Base-by-base conservation (phyloP, 768 basidiomycete genomes). In the Mrakia blollopis region DNA sequence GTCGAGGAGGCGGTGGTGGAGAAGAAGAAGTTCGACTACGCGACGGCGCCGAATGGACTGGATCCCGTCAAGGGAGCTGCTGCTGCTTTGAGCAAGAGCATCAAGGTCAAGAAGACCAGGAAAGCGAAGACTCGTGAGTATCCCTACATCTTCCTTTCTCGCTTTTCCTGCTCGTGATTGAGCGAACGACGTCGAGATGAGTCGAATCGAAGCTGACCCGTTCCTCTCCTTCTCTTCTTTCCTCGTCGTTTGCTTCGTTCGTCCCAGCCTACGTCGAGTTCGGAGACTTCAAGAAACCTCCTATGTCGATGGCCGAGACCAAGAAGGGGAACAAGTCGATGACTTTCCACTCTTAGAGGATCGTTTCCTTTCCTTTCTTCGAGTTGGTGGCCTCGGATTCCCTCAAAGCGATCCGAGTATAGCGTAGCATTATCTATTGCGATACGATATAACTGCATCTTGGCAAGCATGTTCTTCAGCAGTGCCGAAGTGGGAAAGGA, bases 91-190 rank as follows among this genome's bases (percentile, higher is more conserved):
- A 79, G 39, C 50, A 80, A 72, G 35, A 35, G 54, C 14, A 73
- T 73, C 70, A 78, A 80, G 73, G 75, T 78, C 41, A 72, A 75
- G 78, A 81, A 80, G 76, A 69, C 67, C n/a, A 81, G 78, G 65
- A 81, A 81, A 70, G 72, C 80, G 41, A 86, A 89, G 85, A 89
- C 87, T 81, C 75, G 79, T 80, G 72, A 68, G 80, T 79, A 11
- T 41, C 6, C 39, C 11, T n/a, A n/a, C n/a, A n/a, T n/a, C n/a
- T n/a, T 1, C 47, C 44, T 14, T 25, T 39, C 23, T 25, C 60
- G 35, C 11, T 39, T 50, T 50, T 47, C 39, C 30, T 14, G 47
- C n/a, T 47, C 47, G 13, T 1, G 47, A 50, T n/a, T n/a, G 47
- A 21, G 21, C 16, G 47, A 21, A 21, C 14, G 47, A 50, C 5